These are phyloP conservation scores for Mariannaea sp. DNA, from an alignment of 2,329 filamentous ascomycete genomes.

Conservation along the genomic window DNA sequence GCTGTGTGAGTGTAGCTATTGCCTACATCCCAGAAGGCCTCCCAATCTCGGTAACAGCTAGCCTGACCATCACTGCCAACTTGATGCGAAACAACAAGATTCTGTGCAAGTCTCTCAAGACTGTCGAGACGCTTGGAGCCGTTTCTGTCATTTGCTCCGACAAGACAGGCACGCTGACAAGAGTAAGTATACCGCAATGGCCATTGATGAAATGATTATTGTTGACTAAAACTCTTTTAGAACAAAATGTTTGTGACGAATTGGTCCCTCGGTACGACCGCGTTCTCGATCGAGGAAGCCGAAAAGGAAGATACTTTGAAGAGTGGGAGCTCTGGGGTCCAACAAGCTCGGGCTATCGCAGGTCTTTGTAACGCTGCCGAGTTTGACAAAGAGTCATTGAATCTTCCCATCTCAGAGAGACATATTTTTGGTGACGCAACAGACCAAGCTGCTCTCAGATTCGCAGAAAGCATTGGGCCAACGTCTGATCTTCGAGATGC, in stretches of 20 bases:
- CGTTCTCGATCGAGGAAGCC: background rate
- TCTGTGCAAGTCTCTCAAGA: conserved; percentile 79
- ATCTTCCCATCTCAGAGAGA: conserved; percentile 62
- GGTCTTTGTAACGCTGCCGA: conserved; percentile 77
- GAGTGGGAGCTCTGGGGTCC: conserved; percentile 44
- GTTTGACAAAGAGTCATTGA: conserved; percentile 68
- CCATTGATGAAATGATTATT: background rate
- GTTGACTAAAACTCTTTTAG: conserved; percentile 45
- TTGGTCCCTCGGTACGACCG: conserved; percentile 59
- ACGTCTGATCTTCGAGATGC: conserved; percentile 63
- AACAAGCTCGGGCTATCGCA: conserved; percentile 58
- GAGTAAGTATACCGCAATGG: conserved; percentile 41
- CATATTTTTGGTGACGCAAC: conserved; percentile 77
- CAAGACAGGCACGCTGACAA: conserved; percentile 74
- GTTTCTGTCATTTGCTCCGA: conserved; percentile 78
- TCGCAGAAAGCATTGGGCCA: conserved; percentile 63
- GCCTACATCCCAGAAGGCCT: conserved; percentile 78
- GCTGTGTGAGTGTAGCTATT: conserved; percentile 72
- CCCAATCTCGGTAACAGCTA: conserved; percentile 70
- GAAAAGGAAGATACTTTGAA: conserved; percentile 53
- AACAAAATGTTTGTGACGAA: conserved; percentile 77
- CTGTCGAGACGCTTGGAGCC: conserved; percentile 74
- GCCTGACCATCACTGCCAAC: conserved; percentile 75
- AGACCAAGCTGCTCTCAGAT: conserved; percentile 74
- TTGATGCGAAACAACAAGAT: conserved; percentile 78